Base-by-base conservation (phyloP, 2,329 filamentous ascomycete species). In the Colletotrichum gloeosporioides region DNA sequence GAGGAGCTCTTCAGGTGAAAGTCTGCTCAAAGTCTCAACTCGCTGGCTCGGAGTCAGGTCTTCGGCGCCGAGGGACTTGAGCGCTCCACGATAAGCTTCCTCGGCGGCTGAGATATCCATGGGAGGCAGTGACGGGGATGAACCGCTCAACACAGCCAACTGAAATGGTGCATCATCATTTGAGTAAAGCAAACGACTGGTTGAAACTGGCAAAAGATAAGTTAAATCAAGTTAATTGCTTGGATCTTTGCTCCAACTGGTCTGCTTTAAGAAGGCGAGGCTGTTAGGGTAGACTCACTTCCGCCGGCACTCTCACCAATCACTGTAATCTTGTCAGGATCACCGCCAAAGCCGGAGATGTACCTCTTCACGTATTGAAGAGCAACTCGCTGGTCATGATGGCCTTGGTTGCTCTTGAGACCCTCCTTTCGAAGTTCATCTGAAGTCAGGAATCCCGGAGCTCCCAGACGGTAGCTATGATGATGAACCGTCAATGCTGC, bases 241-340 rank as follows among this genome's bases (percentile, higher is more conserved):
- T 53, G 3, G n/a, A 12, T 22, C n/a, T 25, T 53, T n/a, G n/a
- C 44, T 25, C n/a, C 44, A 53, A n/a, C 44, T n/a, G 12, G n/a
- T 22, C 6, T 25, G n/a, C 44, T 53, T 53, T 4, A 3, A 25
- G 15, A 18, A 29, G 15, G 2, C 27, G 55, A 59, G 29, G 16
- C 27, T 15, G 16, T 59, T 59, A 25, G 27, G 15, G 10, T 25
- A 53, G 10, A 78, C 84, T 78, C 81, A 85, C 87, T 82, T n/a
- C 82, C 88, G 36, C 89, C 89, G 8, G 87, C 87, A 64, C 86
- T 88, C 78, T 89, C 85, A 18, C 89, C 89, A n/a, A 85, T 81
- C 8, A 85, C 77, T 0, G 83, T 85, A 29, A 84, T 79, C 18
- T 78, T 77, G 4, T 79, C 68, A 8, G 81, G 80, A 71, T 85